These are phyloP conservation scores for Arthrinium phaeospermum DNA, from an alignment of 2,329 filamentous ascomycete species.

Conservation along the genomic window DNA sequence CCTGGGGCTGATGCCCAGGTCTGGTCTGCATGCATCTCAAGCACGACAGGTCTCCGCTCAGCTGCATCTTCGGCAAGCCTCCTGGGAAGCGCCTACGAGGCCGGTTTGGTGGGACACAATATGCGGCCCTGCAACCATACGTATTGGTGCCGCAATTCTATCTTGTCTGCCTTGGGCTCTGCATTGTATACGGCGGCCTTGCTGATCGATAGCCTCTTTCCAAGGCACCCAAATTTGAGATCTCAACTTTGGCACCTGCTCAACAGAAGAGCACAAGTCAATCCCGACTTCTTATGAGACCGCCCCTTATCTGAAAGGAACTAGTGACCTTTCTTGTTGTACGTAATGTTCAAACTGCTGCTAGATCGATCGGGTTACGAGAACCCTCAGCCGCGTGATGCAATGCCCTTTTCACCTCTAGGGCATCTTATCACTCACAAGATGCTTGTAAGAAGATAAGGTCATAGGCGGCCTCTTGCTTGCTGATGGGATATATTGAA, in stretches of 20 bases:
- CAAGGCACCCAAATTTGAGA: no score
- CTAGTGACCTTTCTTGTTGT: neutral
- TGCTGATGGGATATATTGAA: neutral
- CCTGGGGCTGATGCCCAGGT: neutral
- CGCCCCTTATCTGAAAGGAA: no score
- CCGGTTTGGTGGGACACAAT: neutral
- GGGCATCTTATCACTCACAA: no score
- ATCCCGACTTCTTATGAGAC: no score
- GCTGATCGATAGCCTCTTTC: no score
- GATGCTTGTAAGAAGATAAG: no score
- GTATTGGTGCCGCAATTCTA: neutral
- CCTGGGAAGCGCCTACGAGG: neutral
- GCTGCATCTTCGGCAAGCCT: neutral
- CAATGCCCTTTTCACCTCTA: neutral
- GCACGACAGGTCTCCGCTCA: neutral
- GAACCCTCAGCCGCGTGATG: neutral
- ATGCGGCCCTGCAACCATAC: neutral
- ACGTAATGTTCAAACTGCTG: no score
- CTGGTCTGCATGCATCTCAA: neutral
- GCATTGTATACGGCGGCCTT: neutral
- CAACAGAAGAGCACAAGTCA: no score
- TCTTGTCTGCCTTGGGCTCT: neutral
- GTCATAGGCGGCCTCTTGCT: neutral
- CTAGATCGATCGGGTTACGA: no score
- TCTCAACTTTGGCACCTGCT: no score